Evolutionary conservation across 2,329 filamentous ascomycete genomes (phyloP).

Genomic region (Calonectria crousiana): DNA sequence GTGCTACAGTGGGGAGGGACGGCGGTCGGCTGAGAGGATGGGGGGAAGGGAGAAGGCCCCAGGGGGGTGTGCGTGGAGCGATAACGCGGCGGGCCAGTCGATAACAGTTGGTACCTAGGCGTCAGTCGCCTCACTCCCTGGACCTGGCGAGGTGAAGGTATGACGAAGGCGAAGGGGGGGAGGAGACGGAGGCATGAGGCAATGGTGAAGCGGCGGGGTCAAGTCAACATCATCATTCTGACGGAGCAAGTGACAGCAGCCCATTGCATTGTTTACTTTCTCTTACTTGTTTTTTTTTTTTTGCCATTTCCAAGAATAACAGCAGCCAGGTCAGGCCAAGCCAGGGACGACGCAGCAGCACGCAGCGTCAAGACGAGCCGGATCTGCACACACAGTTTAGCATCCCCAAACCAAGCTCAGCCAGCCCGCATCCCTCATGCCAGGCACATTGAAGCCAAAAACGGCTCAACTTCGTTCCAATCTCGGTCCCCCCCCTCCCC

Average conservation of each 20-base stretch:
- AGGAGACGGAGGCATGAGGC: slow-evolving; percentile 11
- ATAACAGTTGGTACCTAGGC: slow-evolving; percentile 27
- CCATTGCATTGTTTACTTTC: neutral
- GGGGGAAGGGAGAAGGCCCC: neutral
- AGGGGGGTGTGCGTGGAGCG: slow-evolving; percentile 21
- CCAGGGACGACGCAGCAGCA: neutral
- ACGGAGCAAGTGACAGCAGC: slow-evolving; percentile 16
- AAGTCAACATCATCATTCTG: slow-evolving; percentile 5
- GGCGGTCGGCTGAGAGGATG: slow-evolving; percentile 12
- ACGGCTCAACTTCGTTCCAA: slow-evolving; percentile 3
- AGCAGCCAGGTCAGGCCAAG: neutral
- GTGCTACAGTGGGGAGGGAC: neutral
- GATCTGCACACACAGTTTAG: slow-evolving; percentile 33
- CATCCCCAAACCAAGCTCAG: neutral
- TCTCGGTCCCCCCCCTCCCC: neutral
- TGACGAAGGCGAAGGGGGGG: slow-evolving; percentile 3
- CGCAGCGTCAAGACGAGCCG: slow-evolving; percentile 16
- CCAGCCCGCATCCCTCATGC: slow-evolving; percentile 26
- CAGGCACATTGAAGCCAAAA: slow-evolving; percentile 37
- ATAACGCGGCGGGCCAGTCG: slow-evolving; percentile 32
- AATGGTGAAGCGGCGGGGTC: slow-evolving; percentile 11
- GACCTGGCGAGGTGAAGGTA: neutral
- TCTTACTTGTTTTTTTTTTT: neutral
- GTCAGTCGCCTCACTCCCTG: neutral
- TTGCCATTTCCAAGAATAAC: neutral